Evolutionary conservation across 768 basidiomycete genomes (phyloP).

Genomic region (Agaricus sinodeliciosus): DNA sequence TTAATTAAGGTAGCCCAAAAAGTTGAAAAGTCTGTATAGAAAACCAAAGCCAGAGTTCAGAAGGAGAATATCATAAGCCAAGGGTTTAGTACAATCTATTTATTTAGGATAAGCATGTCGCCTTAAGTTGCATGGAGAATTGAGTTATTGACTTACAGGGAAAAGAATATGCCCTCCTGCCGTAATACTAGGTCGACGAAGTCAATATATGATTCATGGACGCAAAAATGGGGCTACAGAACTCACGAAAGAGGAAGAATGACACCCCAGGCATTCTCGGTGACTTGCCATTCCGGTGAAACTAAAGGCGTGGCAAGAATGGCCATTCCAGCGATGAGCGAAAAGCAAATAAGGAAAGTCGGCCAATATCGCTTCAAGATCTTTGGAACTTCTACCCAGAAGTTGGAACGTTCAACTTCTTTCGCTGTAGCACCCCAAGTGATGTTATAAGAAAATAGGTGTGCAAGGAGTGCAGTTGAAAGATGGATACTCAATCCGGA

Average conservation of each 20-base stretch:
- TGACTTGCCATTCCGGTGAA: slow-evolving; percentile 59
- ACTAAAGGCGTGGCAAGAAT: slow-evolving; percentile 49
- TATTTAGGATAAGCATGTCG: slow-evolving; percentile 4
- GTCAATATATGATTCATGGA: slow-evolving; percentile 5
- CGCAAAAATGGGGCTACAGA: neutral
- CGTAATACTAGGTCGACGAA: slow-evolving; percentile 38
- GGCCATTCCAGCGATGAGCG: slow-evolving; percentile 45
- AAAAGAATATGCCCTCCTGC: slow-evolving; percentile 63
- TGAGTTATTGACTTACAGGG: slow-evolving; percentile 44
- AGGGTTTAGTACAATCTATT: slow-evolving; percentile 76
- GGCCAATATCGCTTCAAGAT: slow-evolving; percentile 77
- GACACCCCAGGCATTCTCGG: slow-evolving; percentile 62
- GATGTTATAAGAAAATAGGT: slow-evolving; percentile 72
- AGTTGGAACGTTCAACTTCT: slow-evolving; percentile 83
- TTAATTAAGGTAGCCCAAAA: no score
- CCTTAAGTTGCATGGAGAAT: neutral
- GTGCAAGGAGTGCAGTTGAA: slow-evolving; percentile 55
- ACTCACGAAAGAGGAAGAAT: slow-evolving; percentile 68
- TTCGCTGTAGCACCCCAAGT: slow-evolving; percentile 77
- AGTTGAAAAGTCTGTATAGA: neutral
- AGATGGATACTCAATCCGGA: slow-evolving; percentile 71
- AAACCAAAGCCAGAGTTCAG: slow-evolving; percentile 20
- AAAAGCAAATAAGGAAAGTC: slow-evolving; percentile 48
- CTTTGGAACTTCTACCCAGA: slow-evolving; percentile 85
- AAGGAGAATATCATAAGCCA: slow-evolving; percentile 84